phyloP scores from a whole-genome alignment of 78 protist species.

The Monocercomonoides exilis region DNA sequence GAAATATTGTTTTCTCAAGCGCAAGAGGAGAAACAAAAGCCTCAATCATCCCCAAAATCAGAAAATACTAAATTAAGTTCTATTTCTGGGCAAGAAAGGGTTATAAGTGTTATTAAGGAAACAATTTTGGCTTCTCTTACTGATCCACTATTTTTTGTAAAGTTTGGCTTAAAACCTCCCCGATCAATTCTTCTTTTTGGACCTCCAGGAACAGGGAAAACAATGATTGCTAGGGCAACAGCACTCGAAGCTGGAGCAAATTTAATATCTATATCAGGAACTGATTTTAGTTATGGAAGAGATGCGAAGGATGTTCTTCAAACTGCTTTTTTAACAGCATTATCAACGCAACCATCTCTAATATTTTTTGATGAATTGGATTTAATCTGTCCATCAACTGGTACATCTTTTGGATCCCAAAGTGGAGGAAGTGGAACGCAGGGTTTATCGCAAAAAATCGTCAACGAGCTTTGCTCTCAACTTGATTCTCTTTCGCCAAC shows the following conservation, averaged over 20 bases:
- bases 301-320: neutral
- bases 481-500: neutral
- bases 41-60: no score
- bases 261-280: conserved; percentile 15
- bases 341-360: neutral
- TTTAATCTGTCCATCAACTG: neutral
- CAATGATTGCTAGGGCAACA: conserved; percentile 29
- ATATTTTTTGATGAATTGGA: neutral
- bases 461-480: neutral
- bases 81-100: conserved; percentile 20
- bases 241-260: conserved; percentile 6
- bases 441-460: neutral
- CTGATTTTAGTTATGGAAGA: neutral
- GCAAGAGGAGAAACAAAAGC: no score
- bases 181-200: conserved; percentile 48
- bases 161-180: conserved; percentile 23
- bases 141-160: neutral
- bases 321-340: neutral
- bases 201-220: conserved; percentile 49
- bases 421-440: no score
- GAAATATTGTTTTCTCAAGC: no score
- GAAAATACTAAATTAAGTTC: no score
- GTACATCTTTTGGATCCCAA: no score
- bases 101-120: conserved; percentile 15
- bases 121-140: conserved; percentile 2